These are phyloP conservation scores for Trichoderma semiorbis DNA, from an alignment of 2,329 filamentous ascomycete genomes.

Conservation along the genomic window DNA sequence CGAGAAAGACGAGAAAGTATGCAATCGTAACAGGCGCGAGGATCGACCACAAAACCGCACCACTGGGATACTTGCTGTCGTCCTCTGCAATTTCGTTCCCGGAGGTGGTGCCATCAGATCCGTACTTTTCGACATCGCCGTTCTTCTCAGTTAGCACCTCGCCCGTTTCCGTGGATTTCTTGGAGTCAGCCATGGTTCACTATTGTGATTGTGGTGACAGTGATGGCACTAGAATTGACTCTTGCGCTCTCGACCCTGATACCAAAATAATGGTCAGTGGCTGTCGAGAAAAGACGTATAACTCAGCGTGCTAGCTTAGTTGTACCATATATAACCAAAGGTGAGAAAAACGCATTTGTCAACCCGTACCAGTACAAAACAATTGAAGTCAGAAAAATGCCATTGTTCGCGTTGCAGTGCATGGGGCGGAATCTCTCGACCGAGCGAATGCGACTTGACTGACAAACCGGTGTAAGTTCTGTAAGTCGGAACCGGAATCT, in stretches of 20 bases:
- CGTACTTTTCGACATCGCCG: background rate
- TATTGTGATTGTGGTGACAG: background rate
- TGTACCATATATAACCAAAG: background rate
- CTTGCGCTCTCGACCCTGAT: background rate
- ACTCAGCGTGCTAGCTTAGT: background rate
- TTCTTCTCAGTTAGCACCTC: background rate
- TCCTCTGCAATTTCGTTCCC: background rate
- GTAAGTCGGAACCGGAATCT: background rate
- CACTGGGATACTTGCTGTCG: background rate
- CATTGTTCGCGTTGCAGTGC: background rate
- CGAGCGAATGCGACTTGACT: background rate
- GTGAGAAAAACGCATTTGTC: background rate
- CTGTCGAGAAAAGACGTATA: background rate
- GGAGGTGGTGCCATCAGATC: background rate
- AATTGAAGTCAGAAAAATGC: background rate
- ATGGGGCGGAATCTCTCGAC: background rate
- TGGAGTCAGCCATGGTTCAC: background rate
- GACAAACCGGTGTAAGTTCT: background rate
- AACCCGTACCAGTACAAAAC: background rate
- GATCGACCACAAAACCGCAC: background rate
- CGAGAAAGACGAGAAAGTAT: slow-evolving; percentile 23
- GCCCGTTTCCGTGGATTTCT: background rate
- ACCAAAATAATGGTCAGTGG: background rate
- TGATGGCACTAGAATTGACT: background rate
- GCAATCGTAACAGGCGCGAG: background rate